Evolutionary conservation across 805 yeast genomes (phyloP), one percentile per base, ranked within the genome.

Genomic region (Saccharomycopsis sp.): DNA sequence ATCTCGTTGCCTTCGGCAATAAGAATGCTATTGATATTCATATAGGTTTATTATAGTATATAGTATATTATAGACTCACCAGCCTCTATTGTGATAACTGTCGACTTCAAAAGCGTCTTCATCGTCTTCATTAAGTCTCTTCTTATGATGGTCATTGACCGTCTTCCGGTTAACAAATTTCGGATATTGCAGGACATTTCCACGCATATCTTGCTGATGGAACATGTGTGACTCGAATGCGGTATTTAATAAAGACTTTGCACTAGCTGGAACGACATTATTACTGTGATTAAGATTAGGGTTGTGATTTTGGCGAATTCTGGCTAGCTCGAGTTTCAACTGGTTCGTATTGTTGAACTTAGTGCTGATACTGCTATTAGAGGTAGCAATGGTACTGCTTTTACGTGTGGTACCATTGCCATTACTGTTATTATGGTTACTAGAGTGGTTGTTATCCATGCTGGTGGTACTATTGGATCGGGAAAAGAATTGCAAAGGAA

Each of bases 71-170:
- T 29, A 29, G 7, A 44, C 19, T 44, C 49, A 61, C 63, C 63
- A 61, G 3, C 63, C 63, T 19, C 62, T 49, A 34, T 61, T 58
- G 49, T 61, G 63, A 52, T 61, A 61, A 58, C 56, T 61, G 52
- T 61, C 63, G 20, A 56, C 25, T 22, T 53, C 63, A 52, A 56
- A 61, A 42, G 24, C 29, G 34, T 52, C 62, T 15, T 41, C 53
- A 3, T 52, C 56, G 41, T 54, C 58, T 22, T 52, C 58, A 22
- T 53, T 38, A 20, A 15, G 25, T 8, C 22, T 54, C 19, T 52
- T 29, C 55, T 52, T n/a, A n/a, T n/a, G n/a, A n/a, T n/a, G 38
- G 9, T 29, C 38, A 5, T 7, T 12, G 12, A 12, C 9, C 38
- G 5, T 29, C 38, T 29, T 5, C 38, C 9, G 38, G 38, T 12